Evolutionary conservation across 2,329 filamentous ascomycete species (phyloP), one percentile per base, ranked within the genome.

Genomic region (Curvularia lunata): DNA sequence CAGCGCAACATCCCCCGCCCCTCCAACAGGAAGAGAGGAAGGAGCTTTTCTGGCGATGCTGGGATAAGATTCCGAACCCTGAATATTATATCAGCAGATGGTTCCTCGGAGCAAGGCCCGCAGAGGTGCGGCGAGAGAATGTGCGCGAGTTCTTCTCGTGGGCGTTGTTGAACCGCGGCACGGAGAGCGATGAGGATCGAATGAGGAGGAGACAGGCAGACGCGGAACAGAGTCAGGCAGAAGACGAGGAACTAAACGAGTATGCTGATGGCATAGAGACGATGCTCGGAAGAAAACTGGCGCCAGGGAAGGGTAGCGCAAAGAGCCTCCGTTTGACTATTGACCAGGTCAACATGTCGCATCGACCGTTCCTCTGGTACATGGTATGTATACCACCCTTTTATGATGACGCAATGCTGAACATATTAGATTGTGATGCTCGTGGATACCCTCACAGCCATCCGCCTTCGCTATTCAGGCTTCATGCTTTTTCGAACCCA

Each of bases 351-450:
- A 78, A 83, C 16, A 86, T 86, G 66, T 77, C 82, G 7, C 87
- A 89, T 71, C 81, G 87, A 46, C 85, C 85, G 54, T 74, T 90
- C 27, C 48, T 83, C n/a, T 91, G 87, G 87, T 91, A 90, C 65
- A 57, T 80, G 38, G 80, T 87, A 62, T 72, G 86, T 53, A 9
- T 9, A 2, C 18, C 27, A 10, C 7, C 18, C 13, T 40, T n/a
- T 4, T n/a, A 0, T 4, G 1, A 21, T 12, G 21, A 23, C 13
- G 2, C 19, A 3, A 12, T 48, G 19, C 62, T 68, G 21, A 66
- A 25, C 2, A 10, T 25, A 27, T 8, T 32, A 81, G 78, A 76
- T 76, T 53, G 82, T 84, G 46, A 67, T 83, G 47, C 68, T 89
- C 16, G 86, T 88, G 45, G 78, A 85, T 59, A 73, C 77, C 7